Evolutionary conservation across 2,329 filamentous ascomycete species (phyloP), one percentile per base, ranked within the genome.

Genomic region (Clonostachys byssicola): DNA sequence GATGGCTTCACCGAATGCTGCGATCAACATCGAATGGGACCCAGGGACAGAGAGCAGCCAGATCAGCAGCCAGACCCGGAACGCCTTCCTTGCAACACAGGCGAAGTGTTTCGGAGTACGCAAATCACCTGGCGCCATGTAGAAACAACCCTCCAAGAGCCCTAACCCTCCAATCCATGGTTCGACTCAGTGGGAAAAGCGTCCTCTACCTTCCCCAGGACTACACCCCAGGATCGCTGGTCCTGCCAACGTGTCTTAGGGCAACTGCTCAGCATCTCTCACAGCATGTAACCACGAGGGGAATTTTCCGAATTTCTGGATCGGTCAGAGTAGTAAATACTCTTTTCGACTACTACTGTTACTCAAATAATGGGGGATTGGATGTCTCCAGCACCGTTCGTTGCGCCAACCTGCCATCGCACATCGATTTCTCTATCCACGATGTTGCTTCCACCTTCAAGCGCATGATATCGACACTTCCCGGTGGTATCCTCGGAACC

Each of bases 391-490:
- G 71, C 43, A 87, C 83, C 1, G 79, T 82, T 30, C 72, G 78
- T 34, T 78, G 73, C 44, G 75, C 81, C 6, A 81, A 73, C 39
- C 66, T 88, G 2, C 84, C 85, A 5, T 60, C 64, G 3, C 81
- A 86, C 54, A 80, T 88, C 50, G 72, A 73, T 36, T 77, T 71
- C 42, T 73, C 77, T 7, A 70, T 81, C 5, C 81, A 87, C 51
- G 85, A 88, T 62, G 77, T 88, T 33, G 83, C 83, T 3, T 83
- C 81, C 3, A 74, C 80, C 1, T 86, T 88, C 63, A 88, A 88
- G 56, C 76, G 73, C 12, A 69, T 88, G n/a, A 66, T 88, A 1
- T 73, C 75, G 0, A 78, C 78, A 1, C 60, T 88, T 1, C 83
- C 83, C 0, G 83, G 83, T 0, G 85, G 85, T 0, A 81, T 88